These are phyloP conservation scores for Saccharomyces hybrid DNA, from an alignment of 1,139 yeast species.

Conservation along the genomic window DNA sequence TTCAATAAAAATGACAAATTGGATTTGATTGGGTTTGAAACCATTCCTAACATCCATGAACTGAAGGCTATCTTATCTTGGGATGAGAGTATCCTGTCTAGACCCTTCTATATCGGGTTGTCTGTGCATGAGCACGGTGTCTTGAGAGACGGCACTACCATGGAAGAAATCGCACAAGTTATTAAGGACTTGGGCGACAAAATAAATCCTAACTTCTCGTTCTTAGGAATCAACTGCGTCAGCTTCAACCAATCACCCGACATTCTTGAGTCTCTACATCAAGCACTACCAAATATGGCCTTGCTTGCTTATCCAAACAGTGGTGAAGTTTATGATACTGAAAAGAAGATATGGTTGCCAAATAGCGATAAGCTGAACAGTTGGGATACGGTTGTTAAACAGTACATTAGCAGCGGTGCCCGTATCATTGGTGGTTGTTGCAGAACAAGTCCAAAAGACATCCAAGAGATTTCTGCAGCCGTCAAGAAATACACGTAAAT, in stretches of 20 bases:
- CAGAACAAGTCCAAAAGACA: conserved; percentile 27
- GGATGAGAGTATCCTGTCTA: conserved; percentile 18
- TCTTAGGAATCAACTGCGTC: conserved; percentile 27
- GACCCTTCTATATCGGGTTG: conserved; percentile 26
- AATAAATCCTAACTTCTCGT: conserved; percentile 17
- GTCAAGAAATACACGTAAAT: conserved; percentile 8
- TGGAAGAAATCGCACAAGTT: conserved; percentile 17
- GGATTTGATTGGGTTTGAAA: conserved; percentile 28
- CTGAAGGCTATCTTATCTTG: conserved; percentile 24
- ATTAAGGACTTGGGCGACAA: conserved; percentile 37
- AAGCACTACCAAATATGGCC: conserved; percentile 17
- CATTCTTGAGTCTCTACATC: conserved; percentile 17
- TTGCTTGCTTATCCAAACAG: conserved; percentile 28
- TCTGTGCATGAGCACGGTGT: conserved; percentile 23
- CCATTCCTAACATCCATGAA: conserved; percentile 28
- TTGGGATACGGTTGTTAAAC: conserved; percentile 24
- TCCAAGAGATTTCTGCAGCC: conserved; percentile 15
- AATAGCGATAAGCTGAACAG: conserved; percentile 4
- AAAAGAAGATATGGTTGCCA: conserved; percentile 1
- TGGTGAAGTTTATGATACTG: conserved; percentile 28
- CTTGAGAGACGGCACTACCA: conserved; percentile 27
- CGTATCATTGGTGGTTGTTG: conserved; percentile 30
- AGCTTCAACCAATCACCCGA: conserved; percentile 20
- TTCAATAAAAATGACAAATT: conserved; percentile 21
- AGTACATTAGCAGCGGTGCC: conserved; percentile 19